Base-by-base conservation (phyloP, 306 rosid genomes). In the Dalbergia cultrata region DNA sequence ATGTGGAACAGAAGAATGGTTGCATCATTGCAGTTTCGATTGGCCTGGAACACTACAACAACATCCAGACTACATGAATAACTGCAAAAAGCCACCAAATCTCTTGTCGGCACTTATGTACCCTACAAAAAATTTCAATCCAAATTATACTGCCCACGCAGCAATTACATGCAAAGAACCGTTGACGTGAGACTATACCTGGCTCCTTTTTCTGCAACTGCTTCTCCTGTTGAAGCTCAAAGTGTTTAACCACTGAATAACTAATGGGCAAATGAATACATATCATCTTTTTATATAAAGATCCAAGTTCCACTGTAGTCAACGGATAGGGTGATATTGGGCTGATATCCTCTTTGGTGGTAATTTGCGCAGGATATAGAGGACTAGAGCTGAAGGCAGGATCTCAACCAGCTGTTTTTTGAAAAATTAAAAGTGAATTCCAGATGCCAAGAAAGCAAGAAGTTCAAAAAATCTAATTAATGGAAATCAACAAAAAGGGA, bases 321-420 rank as follows among this genome's bases (percentile, higher is more conserved):
- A 95, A 53, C 88, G 88, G 72, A 95, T 92, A 49, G 98, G 85
- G 71, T 95, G 98, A 82, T 95, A 88, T 72, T 90, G 98, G 9
- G 94, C 97, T 39, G 99, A 95, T 86, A 93, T 83, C 82, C 99
- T 90, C 93, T 86, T 95, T 9, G 97, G 98, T 11, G 99, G 99
- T 87, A 95, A 85, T 85, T 89, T 90, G 74, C 99, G 96, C 80
- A 95, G 82, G 84, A 95, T 93, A 87, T 81, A 95, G 61, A 95
- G 97, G 49, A 95, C 98, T 35, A 95, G 86, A 31, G 97, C 98
- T 26, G 99, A 95, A 82, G 99, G 99, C 57, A 95, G 86, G 75
- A 95, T 72, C 89, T 95, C 99, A 61, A 95, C 99, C 85, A 93
- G 79, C 98, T 95, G 90, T 81, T 13, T 73, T 70, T 79, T 52